These are phyloP conservation scores for Apiotrichum veenhuisii DNA, from an alignment of 1,284 basidiomycete genomes.

Conservation along the genomic window DNA sequence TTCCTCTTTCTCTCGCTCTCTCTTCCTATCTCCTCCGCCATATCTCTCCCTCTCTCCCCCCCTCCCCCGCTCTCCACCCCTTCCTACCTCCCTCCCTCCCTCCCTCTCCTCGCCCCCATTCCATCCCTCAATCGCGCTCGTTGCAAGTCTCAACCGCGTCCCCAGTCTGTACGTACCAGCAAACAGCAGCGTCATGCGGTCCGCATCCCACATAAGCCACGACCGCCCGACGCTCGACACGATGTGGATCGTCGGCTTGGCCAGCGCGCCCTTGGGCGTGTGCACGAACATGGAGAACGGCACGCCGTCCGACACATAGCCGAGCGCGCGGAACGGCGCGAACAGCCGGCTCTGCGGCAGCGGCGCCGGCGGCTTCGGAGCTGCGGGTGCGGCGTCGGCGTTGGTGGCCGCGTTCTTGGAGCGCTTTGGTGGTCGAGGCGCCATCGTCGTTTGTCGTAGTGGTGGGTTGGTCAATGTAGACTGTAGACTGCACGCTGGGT, in stretches of 20 bases:
- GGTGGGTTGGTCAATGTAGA: not conserved
- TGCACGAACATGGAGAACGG: conserved; percentile 86
- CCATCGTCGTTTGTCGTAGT: conserved; percentile 1
- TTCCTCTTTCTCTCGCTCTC: too few relatives aligned
- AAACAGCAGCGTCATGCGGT: conserved; percentile 86
- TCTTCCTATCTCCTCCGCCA: too few relatives aligned
- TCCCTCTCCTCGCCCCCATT: too few relatives aligned
- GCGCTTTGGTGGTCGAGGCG: conserved; percentile 19
- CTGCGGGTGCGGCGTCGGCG: not conserved
- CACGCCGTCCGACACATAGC: conserved; percentile 84
- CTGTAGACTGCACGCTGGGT: too few relatives aligned
- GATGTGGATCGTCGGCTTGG: conserved; percentile 74
- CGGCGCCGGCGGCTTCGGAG: conserved; percentile 8
- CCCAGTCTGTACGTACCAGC: conserved; percentile 72
- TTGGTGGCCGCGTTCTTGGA: conserved; percentile 9
- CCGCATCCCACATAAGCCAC: conserved; percentile 97
- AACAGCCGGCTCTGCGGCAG: conserved; percentile 58
- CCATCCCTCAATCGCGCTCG: too few relatives aligned
- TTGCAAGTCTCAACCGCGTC: too few relatives aligned
- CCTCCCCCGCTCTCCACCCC: too few relatives aligned
- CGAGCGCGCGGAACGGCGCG: conserved; percentile 90
- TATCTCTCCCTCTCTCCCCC: too few relatives aligned
- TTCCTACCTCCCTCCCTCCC: too few relatives aligned
- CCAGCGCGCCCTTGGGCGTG: conserved; percentile 78
- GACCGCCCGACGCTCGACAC: conserved; percentile 83